Evolutionary conservation across 2,329 filamentous ascomycete genomes (phyloP), one percentile per base, ranked within the genome.

Genomic region (Clonostachys chloroleuca): DNA sequence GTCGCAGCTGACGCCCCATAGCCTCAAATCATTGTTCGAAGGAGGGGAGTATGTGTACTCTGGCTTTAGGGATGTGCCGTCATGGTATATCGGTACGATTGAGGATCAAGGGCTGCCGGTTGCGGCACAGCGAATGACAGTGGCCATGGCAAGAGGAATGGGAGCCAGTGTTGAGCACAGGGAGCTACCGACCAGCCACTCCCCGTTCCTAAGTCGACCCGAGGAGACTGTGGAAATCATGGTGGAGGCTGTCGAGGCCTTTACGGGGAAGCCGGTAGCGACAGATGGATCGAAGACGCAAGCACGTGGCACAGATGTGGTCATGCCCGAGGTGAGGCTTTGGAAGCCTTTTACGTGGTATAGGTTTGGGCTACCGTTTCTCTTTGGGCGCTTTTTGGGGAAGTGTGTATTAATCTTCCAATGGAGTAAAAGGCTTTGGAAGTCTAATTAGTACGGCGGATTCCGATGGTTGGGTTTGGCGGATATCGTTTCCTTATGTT

Each of bases 151-250:
- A 7, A 65, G 59, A 55, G 63, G 57, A 8, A 56, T 64, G 53
- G 69, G 70, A 0, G 65, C 51, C 0, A 51, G 54, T 37, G 54
- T 76, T 2, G 62, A 60, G 49, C 55, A 66, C 24, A 52, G 67
- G 5, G 70, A 76, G 58, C 48, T 78, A 40, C 50, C 55, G 37
- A 71, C 62, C n/a, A 68, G 73, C 17, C 74, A 78, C 58, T 75
- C 70, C 12, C 72, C 73, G 0, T 73, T 78, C 57, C 48, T 79
- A 54, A 77, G 74, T 54, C 59, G 56, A 51, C 70, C 73, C 1
- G 56, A 62, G 4, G 66, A 68, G 47, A 69, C 68, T 2, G 67
- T 57, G 2, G 52, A 51, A 3, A 56, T 74, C 42, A 52, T 77
- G 4, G 20, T 55, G 0, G 52, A 64, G 20, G 13, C 40, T 5